phyloP scores from a whole-genome alignment of 768 basidiomycete genomes.

The Holtermanniella nyarrowii region DNA sequence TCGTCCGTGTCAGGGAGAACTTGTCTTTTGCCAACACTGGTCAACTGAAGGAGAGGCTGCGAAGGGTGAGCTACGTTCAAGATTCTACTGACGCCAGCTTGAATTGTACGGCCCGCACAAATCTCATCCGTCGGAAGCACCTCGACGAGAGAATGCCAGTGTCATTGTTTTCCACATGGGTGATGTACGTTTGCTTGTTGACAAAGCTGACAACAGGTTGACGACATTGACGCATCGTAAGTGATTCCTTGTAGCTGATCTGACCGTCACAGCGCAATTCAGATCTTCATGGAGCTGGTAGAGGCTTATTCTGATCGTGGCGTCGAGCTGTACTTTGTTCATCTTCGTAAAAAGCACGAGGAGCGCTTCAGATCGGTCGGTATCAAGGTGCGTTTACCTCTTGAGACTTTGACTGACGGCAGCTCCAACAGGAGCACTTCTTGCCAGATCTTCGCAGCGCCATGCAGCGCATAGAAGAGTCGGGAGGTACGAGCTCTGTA shows the following conservation, averaged over 20 bases:
- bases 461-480: too few species aligned
- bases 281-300: constrained; percentile 69
- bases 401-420: too few species aligned
- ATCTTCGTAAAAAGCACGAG: constrained; percentile 29
- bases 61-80: constrained; percentile 49
- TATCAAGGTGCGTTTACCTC: constrained; percentile 29
- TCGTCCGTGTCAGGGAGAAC: constrained; percentile 79
- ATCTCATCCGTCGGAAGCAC: constrained; percentile 82
- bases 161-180: constrained; percentile 85
- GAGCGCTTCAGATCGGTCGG: constrained; percentile 35
- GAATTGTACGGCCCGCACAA: constrained; percentile 75
- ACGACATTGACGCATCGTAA: constrained; percentile 81
- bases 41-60: constrained; percentile 62
- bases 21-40: constrained; percentile 94
- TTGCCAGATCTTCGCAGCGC: too few species aligned
- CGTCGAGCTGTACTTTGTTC: constrained; percentile 40
- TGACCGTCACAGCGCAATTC: constrained; percentile 56
- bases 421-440: too few species aligned
- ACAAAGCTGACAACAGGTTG: constrained; percentile 44
- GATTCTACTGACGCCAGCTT: constrained; percentile 46
- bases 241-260: constrained; percentile 3
- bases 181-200: constrained; percentile 44
- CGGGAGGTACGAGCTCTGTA: too few species aligned
- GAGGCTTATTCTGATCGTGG: constrained; percentile 61
- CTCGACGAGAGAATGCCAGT: constrained; percentile 57